Conservation (phyloP, 2,329 filamentous ascomycete species). For the Lecanoromycetidae sp. region DNA sequence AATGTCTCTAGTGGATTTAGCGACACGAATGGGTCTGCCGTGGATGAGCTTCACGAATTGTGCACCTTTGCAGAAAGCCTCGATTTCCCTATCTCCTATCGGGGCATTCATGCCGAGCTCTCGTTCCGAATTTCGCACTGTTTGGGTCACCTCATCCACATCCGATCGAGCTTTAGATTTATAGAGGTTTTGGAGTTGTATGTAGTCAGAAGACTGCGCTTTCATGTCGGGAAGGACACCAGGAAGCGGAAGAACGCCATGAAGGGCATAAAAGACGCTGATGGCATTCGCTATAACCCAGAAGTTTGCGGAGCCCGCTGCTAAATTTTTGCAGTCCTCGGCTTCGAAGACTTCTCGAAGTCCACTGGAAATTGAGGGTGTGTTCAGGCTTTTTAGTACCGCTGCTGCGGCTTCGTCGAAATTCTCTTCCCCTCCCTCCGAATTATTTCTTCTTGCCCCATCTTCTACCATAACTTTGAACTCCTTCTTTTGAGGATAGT, state of each 20-base stretch:
- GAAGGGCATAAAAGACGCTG: conserved; percentile 63
- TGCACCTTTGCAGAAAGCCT: conserved; percentile 90
- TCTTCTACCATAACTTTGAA: conserved; percentile 62
- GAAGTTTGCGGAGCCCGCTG: conserved; percentile 49
- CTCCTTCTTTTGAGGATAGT: conserved; percentile 73
- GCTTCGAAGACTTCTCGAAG: conserved; percentile 62
- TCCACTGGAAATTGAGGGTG: conserved; percentile 53
- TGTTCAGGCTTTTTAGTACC: conserved; percentile 74
- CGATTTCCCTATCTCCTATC: conserved; percentile 63
- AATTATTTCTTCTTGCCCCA: conserved; percentile 55
- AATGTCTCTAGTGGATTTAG: conserved; percentile 30
- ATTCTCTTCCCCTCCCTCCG: conserved; percentile 90
- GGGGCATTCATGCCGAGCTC: conserved; percentile 32
- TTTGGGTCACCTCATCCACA: conserved; percentile 57
- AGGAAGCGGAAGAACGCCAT: conserved; percentile 60
- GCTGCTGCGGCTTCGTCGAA: conserved; percentile 84
- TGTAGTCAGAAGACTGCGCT: conserved; percentile 78
- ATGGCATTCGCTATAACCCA: conserved; percentile 82
- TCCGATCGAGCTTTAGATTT: conserved; percentile 76
- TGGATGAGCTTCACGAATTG: conserved; percentile 83
- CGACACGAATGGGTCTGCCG: conserved; percentile 42
- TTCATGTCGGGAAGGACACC: conserved; percentile 96
- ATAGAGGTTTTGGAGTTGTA: conserved; percentile 84
- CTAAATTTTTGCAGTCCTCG: conserved; percentile 36
- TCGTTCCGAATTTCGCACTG: conserved; percentile 46